Evolutionary conservation across 164 flowering plant genomes (phyloP), one percentile per base, ranked within the genome.

Genomic region (Magnolia sinica): DNA sequence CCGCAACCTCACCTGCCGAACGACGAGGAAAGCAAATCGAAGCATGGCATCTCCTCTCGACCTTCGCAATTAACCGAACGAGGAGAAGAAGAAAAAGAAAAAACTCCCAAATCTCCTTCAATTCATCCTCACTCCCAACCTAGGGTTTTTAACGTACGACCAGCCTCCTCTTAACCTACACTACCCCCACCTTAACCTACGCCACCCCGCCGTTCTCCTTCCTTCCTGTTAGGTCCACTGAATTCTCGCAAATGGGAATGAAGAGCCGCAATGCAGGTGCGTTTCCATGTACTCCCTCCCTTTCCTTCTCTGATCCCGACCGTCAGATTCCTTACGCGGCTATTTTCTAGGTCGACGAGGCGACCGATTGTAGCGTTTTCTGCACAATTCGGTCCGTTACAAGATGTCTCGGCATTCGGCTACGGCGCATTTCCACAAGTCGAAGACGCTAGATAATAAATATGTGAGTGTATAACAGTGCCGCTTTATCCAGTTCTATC

Each of bases 391-490:
- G 23, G 51, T 29, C 14, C n/a, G 22, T 59, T 20, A 2, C 55
- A 74, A n/a, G 73, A 95, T 96, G 99, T 89, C 99, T 76, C 93
- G 98, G 51, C 97, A 91, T 63, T 68, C 83, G 72, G 71, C 88
- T 9, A 18, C 92, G 13, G 77, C 96, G 45, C 88, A 87, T 71
- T 86, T 93, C 78, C 92, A 90, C 88, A 94, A 96, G 82, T 88
- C 92, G 70, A 96, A 93, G 85, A 94, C 95, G n/a, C 94, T 96
- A 70, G 98, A 93, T 76, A 92, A 94, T 84, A 96, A 94, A 96
- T 96, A 94, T 65, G 99, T 96, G 81, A 83, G 89, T 24, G 7
- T 55, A 16, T 16, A 55, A 16, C 18, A 55, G 11, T 11, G 19
- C n/a, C 13, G 8, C 9, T 0, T 75, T 71, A 5, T 67, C 10